Evolutionary conservation across 2,329 filamentous ascomycete genomes (phyloP), one percentile per base, ranked within the genome.

Genomic region (Aspergillus oerlinghausenensis): DNA sequence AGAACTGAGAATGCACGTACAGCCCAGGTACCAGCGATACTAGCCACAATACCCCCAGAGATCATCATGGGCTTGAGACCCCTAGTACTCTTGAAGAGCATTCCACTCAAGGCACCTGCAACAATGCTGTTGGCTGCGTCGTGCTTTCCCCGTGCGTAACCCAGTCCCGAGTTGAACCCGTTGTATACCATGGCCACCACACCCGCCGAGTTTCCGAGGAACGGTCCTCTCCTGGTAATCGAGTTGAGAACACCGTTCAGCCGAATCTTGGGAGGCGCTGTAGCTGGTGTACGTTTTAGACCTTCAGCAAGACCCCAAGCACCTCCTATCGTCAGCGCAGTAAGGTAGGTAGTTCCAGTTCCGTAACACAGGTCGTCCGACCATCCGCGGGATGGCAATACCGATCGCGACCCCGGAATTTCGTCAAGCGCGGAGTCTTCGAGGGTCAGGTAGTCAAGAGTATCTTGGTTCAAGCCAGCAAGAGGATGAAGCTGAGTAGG

Each of bases 311-410:
- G 75, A 60, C 94, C 94, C 93, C 93, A 97, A 56, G 85, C 87
- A 64, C 94, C 94, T 74, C 94, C 94, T 64, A 95, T 73, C 43
- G 88, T 84, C 67, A 99, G 80, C 6, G 89, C 94, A n/a, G 89
- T 80, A 59, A 99, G 81, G 73, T 99, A 99, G 71, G 92, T 96
- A 60, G 93, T 87, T 67, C 94, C 94, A 23, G 94, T 95, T 70
- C 95, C 94, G 75, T 99, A 99, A 79, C 94, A 97, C 58, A 99
- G 85, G 75, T 99, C 94, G 73, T 99, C 94, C 59, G 92, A 96
- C 86, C 96, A 99, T 73, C 94, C 94, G 74, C 94, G 88, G 55
- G 92, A 97, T 47, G 95, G 94, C 54, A 99, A 84, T 54, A 92
- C 88, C 47, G 93, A 95, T 73, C 90, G 89, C 58, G 87, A 84